Conservation (phyloP, 2,329 filamentous ascomycete species). For the Colletotrichum shisoi region DNA sequence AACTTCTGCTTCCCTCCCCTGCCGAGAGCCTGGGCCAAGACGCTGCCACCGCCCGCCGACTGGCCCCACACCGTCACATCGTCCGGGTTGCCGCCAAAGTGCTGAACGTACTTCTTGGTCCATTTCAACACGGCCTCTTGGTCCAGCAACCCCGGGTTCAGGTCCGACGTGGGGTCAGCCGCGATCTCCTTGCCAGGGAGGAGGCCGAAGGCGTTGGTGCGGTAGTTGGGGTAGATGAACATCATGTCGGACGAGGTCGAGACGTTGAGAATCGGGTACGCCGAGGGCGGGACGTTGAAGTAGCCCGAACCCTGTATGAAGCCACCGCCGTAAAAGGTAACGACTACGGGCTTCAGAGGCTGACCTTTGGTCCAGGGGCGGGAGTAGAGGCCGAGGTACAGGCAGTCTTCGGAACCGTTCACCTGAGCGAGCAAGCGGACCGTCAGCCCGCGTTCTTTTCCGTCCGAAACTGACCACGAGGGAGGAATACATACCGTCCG, state of each 20-base stretch:
- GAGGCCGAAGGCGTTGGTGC: conserved; percentile 65
- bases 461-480: neutral
- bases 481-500: conserved; percentile 53
- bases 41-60: conserved; percentile 44
- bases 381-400: conserved; percentile 67
- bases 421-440: conserved; percentile 43
- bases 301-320: conserved; percentile 66
- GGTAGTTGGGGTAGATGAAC: conserved; percentile 60
- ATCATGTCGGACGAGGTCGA: conserved; percentile 59
- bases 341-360: conserved; percentile 64
- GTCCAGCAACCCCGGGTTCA: conserved; percentile 59
- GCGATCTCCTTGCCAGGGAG: conserved; percentile 59
- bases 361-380: conserved; percentile 59
- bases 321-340: conserved; percentile 67
- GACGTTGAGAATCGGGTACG: conserved; percentile 66
- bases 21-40: conserved; percentile 38
- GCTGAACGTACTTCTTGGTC: conserved; percentile 43
- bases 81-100: conserved; percentile 44
- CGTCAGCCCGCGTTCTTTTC: neutral
- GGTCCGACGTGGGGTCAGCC: conserved; percentile 53
- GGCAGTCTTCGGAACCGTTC: conserved; percentile 66
- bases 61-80: conserved; percentile 45
- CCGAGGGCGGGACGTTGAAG: conserved; percentile 63
- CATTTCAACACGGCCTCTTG: conserved; percentile 44
- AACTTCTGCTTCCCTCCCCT: conserved; percentile 36